A percentile compares a stretch with the other conserved stretches of the same genome.
phyloP scores from a whole-genome alignment of 2,329 filamentous ascomycete species.

The Lecanosticta acicola region DNA sequence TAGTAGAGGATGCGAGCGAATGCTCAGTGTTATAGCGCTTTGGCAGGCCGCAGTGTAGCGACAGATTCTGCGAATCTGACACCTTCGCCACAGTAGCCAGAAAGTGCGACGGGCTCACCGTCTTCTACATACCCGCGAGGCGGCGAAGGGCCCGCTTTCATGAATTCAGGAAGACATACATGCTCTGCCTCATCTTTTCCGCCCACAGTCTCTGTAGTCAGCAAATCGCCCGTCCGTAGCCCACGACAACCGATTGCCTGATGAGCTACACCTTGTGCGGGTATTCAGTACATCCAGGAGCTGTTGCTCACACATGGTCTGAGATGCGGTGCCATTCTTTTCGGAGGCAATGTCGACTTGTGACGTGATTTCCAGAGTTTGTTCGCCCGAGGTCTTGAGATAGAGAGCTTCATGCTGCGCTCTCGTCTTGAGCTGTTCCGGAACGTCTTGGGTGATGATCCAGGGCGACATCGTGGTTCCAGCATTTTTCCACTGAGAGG shows the following conservation, averaged over 20 bases:
- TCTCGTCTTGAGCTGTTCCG: constrained; percentile 35
- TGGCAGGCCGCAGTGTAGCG: constrained; percentile 32
- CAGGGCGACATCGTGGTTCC: constrained; percentile 57
- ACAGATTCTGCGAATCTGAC: constrained; percentile 40
- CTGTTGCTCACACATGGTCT: constrained; percentile 27
- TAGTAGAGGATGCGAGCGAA: constrained; percentile 7
- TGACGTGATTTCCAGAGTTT: constrained; percentile 23
- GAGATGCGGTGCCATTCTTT: constrained; percentile 2
- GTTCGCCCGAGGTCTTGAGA: constrained; percentile 21
- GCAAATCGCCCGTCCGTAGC: constrained; percentile 38
- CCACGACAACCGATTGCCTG: constrained; percentile 38
- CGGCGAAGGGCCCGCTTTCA: constrained; percentile 32
- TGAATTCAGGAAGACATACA: constrained; percentile 40
- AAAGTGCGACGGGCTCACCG: constrained; percentile 37
- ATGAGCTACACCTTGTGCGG: constrained; percentile 39
- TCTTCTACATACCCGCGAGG: constrained; percentile 37
- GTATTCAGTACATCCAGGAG: constrained; percentile 40
- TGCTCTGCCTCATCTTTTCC: constrained; percentile 34
- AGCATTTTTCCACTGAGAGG: constrained; percentile 59
- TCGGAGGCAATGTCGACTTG: constrained; percentile 18
- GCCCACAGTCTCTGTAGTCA: constrained; percentile 40
- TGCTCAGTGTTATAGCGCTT: constrained; percentile 2
- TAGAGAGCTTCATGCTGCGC: constrained; percentile 18
- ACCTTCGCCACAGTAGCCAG: constrained; percentile 33
- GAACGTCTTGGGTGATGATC: constrained; percentile 54